Base-by-base conservation (phyloP, 768 basidiomycete species). In the Rhodotorula graminis region DNA sequence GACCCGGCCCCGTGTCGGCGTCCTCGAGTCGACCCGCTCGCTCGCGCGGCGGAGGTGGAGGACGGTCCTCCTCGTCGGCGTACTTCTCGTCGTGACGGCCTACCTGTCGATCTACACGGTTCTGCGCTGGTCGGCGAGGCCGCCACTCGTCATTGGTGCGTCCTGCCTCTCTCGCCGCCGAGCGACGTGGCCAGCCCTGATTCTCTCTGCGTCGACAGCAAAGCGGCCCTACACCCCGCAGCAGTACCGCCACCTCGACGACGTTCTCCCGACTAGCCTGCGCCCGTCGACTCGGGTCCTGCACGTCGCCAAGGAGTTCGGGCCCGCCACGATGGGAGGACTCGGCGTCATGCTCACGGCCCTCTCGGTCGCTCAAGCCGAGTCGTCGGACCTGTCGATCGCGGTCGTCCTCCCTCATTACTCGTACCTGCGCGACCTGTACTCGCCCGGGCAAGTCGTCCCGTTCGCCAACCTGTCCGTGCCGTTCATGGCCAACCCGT, bases 241-340 rank as follows among this genome's bases (percentile, higher is more conserved):
- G 3, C 18, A 3, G 3, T 71, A 71, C 46, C 65, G 37, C 8
- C 70, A 71, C 23, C 61, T 71, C 61, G 49, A 67, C 62, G 27
- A 33, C 6, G 49, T 65, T 1, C 2, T 3, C 0, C 49, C 65
- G 42, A 42, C 63, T 2, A 19, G 23, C 14, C 65, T 71, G 8
- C 46, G 21, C 2, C 60, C 53, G 1, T n/a, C 53, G 7, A 71
- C 70, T 11, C 70, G 65, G 15, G 57, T 71, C 57, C 56, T 71
- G 27, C 70, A 71, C 29, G 65, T 71, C 57, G 50, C 70, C n/a
- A 71, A 71, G 40, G 70, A 71, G 57, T 71, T 71, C 15, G 70
- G 70, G 5, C 70, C 70, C 27, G 70, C 70, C 15, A 66, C 70
- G 11, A 71, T 71, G 70, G 70, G 70, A 33, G 70, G 70, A 2